Evolutionary conservation across 2,329 filamentous ascomycete genomes (phyloP).

Genomic region (Aspergillus quadricinctus): DNA sequence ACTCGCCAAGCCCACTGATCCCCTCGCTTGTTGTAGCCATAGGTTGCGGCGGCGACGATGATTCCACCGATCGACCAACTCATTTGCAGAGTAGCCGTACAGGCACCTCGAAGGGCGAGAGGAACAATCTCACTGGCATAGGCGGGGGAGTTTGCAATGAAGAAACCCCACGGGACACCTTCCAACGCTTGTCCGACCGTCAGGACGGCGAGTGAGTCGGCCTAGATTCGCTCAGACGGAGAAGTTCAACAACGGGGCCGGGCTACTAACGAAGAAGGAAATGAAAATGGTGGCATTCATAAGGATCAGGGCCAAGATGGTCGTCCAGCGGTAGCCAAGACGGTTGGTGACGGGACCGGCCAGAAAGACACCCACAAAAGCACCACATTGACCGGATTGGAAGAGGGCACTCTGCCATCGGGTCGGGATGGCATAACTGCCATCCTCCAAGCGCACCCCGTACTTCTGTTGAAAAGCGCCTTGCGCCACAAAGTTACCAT

Average conservation of each 20-base stretch:
- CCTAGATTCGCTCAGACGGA: conserved; percentile 16
- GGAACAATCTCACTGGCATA: conserved; percentile 28
- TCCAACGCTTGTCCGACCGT: conserved; percentile 26
- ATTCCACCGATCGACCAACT: conserved; percentile 28
- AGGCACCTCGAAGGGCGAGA: conserved; percentile 22
- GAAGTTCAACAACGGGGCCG: background rate
- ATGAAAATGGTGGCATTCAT: conserved; percentile 59
- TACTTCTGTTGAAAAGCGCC: conserved; percentile 35
- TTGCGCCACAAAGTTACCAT: conserved; percentile 46
- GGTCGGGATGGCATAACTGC: conserved; percentile 33
- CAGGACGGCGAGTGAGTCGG: conserved; percentile 42
- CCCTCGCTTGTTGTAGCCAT: conserved; percentile 14
- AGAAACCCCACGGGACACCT: conserved; percentile 29
- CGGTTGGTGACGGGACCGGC: conserved; percentile 58
- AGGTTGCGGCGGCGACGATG: conserved; percentile 22
- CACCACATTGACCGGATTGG: conserved; percentile 53
- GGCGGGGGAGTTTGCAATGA: conserved; percentile 27
- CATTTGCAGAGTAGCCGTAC: conserved; percentile 26
- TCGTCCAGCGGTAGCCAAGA: conserved; percentile 59
- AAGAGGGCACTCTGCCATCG: conserved; percentile 55
- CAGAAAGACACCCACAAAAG: conserved; percentile 56
- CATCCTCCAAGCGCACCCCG: conserved; percentile 25
- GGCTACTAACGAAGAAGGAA: conserved; percentile 50
- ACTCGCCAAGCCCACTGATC: conserved; percentile 25
- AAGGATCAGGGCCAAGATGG: conserved; percentile 51